phyloP scores from a whole-genome alignment of 2,329 filamentous ascomycete species.

The Tricladium varicosporioides region DNA sequence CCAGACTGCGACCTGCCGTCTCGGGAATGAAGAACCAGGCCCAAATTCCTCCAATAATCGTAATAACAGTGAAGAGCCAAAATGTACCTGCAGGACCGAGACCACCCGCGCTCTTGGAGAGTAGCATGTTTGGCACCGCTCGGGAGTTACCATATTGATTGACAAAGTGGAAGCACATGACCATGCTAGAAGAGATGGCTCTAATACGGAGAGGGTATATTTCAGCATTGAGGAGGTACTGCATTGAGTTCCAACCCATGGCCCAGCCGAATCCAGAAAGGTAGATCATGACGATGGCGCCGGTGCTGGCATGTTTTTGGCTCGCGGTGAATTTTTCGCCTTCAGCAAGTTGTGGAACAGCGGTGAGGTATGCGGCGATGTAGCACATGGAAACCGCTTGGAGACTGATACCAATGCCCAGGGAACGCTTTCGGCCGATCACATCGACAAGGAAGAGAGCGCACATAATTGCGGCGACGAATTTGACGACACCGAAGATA shows the following conservation, averaged over 20 bases:
- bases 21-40: slow-evolving; percentile 73
- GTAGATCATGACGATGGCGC: slow-evolving; percentile 73
- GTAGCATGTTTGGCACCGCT: slow-evolving; percentile 72
- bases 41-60: slow-evolving; percentile 65
- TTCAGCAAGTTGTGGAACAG: slow-evolving; percentile 57
- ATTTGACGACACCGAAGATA: slow-evolving; percentile 74
- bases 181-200: slow-evolving; percentile 66
- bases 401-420: slow-evolving; percentile 58
- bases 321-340: slow-evolving; percentile 42
- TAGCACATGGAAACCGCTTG: slow-evolving; percentile 63
- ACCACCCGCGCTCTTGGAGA: slow-evolving; percentile 45
- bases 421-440: slow-evolving; percentile 69
- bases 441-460: slow-evolving; percentile 78
- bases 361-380: slow-evolving; percentile 58
- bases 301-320: slow-evolving; percentile 58
- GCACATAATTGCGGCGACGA: slow-evolving; percentile 63
- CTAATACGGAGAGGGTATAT: slow-evolving; percentile 74
- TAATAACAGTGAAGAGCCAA: slow-evolving; percentile 71
- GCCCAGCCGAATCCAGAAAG: slow-evolving; percentile 68
- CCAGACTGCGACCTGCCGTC: slow-evolving; percentile 63
- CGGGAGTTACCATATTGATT: slow-evolving; percentile 78
- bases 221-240: slow-evolving; percentile 76
- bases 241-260: slow-evolving; percentile 72
- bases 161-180: slow-evolving; percentile 77
- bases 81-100: slow-evolving; percentile 64